Percentiles rank a stretch among this genome's conserved stretches.
Evolutionary conservation across 2,329 filamentous ascomycete genomes (phyloP).

Genomic region (Cercospora sp.): DNA sequence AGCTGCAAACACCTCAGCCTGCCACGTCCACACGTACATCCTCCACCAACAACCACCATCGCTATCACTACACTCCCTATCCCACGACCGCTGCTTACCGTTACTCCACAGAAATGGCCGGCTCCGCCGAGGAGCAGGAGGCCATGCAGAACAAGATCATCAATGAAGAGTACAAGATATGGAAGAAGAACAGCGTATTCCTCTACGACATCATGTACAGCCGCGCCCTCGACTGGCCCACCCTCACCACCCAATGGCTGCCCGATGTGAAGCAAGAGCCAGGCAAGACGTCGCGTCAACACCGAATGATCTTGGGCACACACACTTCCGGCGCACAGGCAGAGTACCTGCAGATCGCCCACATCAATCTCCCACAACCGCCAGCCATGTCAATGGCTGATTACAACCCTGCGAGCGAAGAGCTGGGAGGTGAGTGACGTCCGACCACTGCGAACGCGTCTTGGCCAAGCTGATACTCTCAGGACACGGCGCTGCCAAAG

Average conservation of each 20-base stretch:
- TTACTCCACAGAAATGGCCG: constrained; percentile 21
- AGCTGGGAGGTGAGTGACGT: constrained; percentile 66
- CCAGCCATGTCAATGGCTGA: constrained; percentile 71
- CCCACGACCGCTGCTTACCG: constrained; percentile 6
- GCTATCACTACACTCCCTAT: neutral
- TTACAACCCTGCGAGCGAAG: constrained; percentile 87
- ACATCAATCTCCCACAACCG: constrained; percentile 86
- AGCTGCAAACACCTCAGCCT: neutral
- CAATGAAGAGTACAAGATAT: constrained; percentile 99
- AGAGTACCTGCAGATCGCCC: constrained; percentile 93
- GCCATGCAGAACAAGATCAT: constrained; percentile 77
- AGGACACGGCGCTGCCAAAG: constrained; percentile 73
- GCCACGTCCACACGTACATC: neutral
- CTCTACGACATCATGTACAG: constrained; percentile 97
- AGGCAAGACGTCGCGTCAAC: constrained; percentile 81
- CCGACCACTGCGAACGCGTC: neutral
- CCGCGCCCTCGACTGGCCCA: constrained; percentile 95
- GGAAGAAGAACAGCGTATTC: constrained; percentile 99
- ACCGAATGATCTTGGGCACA: constrained; percentile 89
- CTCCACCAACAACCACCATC: neutral
- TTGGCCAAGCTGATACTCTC: neutral
- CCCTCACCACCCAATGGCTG: constrained; percentile 96
- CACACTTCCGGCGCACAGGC: constrained; percentile 83
- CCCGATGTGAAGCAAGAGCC: constrained; percentile 85
- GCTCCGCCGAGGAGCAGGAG: constrained; percentile 29